These are phyloP conservation scores for Fusarium transvaalense DNA, from an alignment of 2,329 filamentous ascomycete species.

Conservation along the genomic window DNA sequence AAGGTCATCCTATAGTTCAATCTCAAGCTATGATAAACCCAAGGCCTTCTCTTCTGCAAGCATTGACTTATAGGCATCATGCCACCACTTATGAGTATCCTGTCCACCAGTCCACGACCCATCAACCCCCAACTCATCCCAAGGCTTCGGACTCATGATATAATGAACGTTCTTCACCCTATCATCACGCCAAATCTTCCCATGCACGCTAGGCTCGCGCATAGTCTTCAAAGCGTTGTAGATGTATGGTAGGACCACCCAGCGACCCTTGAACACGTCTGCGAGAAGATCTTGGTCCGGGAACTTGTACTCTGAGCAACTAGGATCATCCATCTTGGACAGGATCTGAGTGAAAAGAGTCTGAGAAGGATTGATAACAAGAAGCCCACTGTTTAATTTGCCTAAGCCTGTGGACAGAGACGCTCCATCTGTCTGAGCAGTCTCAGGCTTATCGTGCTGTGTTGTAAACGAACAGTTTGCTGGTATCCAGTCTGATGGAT, in stretches of 20 bases:
- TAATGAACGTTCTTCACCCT: slow-evolving; percentile 31
- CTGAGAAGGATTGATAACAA: slow-evolving; percentile 21
- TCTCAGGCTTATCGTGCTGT: slow-evolving; percentile 2
- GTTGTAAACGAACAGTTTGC: slow-evolving; percentile 24
- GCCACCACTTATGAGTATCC: slow-evolving; percentile 29
- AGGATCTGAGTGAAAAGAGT: background rate
- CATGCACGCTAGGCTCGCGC: slow-evolving; percentile 2
- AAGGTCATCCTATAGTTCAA: too few relatives aligned
- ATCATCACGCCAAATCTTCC: slow-evolving; percentile 6
- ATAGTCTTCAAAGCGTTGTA: slow-evolving; percentile 31
- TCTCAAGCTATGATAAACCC: accelerated
- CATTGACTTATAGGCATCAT: slow-evolving; percentile 13
- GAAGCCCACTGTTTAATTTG: slow-evolving; percentile 26
- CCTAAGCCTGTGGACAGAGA: background rate
- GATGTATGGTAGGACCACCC: slow-evolving; percentile 14
- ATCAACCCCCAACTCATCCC: slow-evolving; percentile 4
- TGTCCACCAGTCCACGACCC: slow-evolving; percentile 3
- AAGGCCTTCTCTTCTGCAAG: background rate
- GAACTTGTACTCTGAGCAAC: background rate
- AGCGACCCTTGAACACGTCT: slow-evolving; percentile 5
- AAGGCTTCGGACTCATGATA: slow-evolving; percentile 24
- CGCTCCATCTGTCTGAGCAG: slow-evolving; percentile 5
- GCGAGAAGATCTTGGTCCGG: slow-evolving; percentile 26
- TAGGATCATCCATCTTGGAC: background rate
- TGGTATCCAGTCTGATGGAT: slow-evolving; percentile 14